A percentile compares a stretch with the other conserved stretches of the same genome.
phyloP scores from a whole-genome alignment of 768 basidiomycete genomes.

The Amanita exitialis region DNA sequence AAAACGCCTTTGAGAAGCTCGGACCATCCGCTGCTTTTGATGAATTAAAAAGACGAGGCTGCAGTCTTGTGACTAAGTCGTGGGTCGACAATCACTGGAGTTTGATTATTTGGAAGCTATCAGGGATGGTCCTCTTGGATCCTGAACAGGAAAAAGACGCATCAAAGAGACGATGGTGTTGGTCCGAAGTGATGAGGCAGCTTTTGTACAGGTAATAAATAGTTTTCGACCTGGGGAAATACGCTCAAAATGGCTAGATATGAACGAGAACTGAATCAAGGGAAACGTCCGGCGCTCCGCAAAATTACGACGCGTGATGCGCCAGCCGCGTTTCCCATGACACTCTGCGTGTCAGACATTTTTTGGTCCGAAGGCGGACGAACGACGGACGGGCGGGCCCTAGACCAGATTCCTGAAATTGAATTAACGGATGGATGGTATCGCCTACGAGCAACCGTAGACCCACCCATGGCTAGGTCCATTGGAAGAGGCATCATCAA shows the following conservation, averaged over 20 bases:
- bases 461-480: constrained; percentile 64
- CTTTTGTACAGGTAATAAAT: constrained; percentile 67
- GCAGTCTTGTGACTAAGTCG: constrained; percentile 52
- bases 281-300: constrained; percentile 73
- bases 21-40: constrained; percentile 47
- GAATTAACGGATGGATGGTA: constrained; percentile 99
- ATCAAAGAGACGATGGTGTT: constrained; percentile 60
- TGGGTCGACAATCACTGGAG: constrained; percentile 95
- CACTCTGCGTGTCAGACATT: constrained; percentile 76
- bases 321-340: constrained; percentile 68
- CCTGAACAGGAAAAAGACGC: constrained; percentile 46
- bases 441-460: constrained; percentile 65
- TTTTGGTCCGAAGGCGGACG: constrained; percentile 34
- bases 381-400: constrained; percentile 25
- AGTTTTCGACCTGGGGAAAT: background rate
- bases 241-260: constrained; percentile 42
- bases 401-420: constrained; percentile 43
- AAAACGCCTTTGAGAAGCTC: constrained; percentile 14
- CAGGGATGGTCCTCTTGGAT: constrained; percentile 70
- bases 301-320: constrained; percentile 79
- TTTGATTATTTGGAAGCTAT: constrained; percentile 90
- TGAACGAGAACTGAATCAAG: constrained; percentile 74
- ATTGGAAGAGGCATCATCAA: constrained; percentile 53
- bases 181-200: constrained; percentile 73
- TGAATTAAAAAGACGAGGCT: constrained; percentile 47